Evolutionary conservation across 257 asterid genomes (phyloP), one percentile per base, ranked within the genome.

Genomic region (Lycium ferocissimum): DNA sequence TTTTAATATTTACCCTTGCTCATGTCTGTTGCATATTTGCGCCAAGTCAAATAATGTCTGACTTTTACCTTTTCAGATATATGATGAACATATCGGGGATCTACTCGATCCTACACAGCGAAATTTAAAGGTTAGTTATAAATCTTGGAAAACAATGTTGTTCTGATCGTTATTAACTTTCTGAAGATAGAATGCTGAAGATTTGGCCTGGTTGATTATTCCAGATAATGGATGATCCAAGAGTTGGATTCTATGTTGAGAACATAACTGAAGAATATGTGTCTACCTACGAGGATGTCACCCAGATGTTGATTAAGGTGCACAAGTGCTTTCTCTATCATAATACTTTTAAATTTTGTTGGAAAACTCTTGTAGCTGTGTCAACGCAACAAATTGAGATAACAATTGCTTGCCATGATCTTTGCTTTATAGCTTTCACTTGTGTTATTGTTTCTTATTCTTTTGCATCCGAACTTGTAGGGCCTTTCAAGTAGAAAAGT

Each of bases 191-290:
- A 72, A 37, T 62, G 11, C 56, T 83, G 57, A 69, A 75, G 81
- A 58, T 57, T 71, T n/a, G 43, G 5, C 87, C 33, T 70, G 38
- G 49, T 87, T 76, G 73, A 45, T 43, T 37, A 18, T 84, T 86
- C 33, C 94, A 96, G 99, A 94, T 94, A 90, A 93, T 91, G 89
- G 98, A 95, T 75, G 98, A 97, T 59, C 83, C 90, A 57, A 95
- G 92, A 86, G 90, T 87, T 88, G 98, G 98, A 81, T 92, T 97
- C 89, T 93, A 94, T 89, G 96, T 97, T 57, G 98, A 95, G 90
- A 94, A 95, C 87, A 84, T 95, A 86, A 92, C 94, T 5, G 99
- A 97, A 91, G 99, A 97, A 90, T 94, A 94, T 75, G 98, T 95
- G 66, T 87, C 87, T 87, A 89, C 94, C 91, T 93, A 92, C 38